Evolutionary conservation across 139 green algal genomes (phyloP).

Genomic region (Pedinophyceae sp.): DNA sequence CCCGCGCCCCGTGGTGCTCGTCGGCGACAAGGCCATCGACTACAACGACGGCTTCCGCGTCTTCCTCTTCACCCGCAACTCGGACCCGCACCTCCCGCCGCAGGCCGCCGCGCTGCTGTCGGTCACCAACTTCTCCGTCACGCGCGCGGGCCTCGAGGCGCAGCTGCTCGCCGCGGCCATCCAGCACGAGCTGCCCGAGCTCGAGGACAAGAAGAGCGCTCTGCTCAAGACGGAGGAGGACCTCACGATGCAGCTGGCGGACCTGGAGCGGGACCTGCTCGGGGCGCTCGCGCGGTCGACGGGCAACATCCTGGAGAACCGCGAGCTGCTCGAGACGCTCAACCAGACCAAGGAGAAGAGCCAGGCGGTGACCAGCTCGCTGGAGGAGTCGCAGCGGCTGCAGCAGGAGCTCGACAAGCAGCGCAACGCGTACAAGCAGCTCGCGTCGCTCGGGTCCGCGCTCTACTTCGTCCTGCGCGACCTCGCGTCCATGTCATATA

Average conservation of each 20-base stretch:
- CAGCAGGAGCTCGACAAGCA: conserved; percentile 39
- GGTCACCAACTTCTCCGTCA: conserved; percentile 57
- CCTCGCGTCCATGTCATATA: conserved; percentile 40
- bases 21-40: conserved; percentile 53
- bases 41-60: conserved; percentile 55
- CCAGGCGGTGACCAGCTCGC: conserved; percentile 24
- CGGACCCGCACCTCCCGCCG: conserved; percentile 33
- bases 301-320: conserved; percentile 62
- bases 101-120: conserved; percentile 33
- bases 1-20: conserved; percentile 14
- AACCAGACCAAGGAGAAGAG: conserved; percentile 54
- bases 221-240: conserved; percentile 46
- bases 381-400: conserved; percentile 33
- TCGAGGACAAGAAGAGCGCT: conserved; percentile 49
- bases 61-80: conserved; percentile 55
- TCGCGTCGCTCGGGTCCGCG: conserved; percentile 28
- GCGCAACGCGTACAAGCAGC: conserved; percentile 35
- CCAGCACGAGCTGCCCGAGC: conserved; percentile 52
- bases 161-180: conserved; percentile 48
- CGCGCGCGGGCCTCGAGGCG: conserved; percentile 28
- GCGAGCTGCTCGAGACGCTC: conserved; percentile 47
- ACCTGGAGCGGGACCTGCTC: conserved; percentile 40
- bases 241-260: conserved; percentile 46
- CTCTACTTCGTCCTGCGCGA: conserved; percentile 55
- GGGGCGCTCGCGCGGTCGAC: conserved; percentile 29